phyloP scores from a whole-genome alignment of 2,329 filamentous ascomycete genomes.

The Hymenoscyphus albidus region DNA sequence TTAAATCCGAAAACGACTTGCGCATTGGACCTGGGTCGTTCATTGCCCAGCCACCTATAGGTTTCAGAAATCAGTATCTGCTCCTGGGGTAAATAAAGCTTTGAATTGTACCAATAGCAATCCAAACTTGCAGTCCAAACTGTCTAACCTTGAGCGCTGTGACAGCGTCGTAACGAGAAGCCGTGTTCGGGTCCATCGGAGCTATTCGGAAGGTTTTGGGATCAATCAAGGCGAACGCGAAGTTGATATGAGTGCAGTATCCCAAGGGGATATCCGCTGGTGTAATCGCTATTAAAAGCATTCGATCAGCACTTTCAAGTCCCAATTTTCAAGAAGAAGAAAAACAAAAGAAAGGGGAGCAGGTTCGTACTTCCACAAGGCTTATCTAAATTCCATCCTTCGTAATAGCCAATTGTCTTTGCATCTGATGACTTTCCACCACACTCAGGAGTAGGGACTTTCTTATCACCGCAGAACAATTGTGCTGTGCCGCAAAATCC shows the following conservation, averaged over 20 bases:
- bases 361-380: constrained; percentile 24
- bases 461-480: background rate
- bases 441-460: constrained; percentile 8
- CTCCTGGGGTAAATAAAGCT: too few relatives aligned
- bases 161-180: constrained; percentile 21
- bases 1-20: background rate
- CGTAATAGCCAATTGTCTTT: constrained; percentile 36
- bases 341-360: background rate
- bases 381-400: constrained; percentile 28
- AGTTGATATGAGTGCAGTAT: constrained; percentile 35
- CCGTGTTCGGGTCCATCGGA: constrained; percentile 27
- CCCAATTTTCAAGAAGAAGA: too few relatives aligned
- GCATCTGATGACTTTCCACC: constrained; percentile 5
- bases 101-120: constrained; percentile 34
- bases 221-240: constrained; percentile 41
- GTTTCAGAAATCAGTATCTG: too few relatives aligned
- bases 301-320: too few relatives aligned
- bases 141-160: constrained; percentile 34
- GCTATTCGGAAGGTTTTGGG: constrained; percentile 31
- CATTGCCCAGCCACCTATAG: background rate
- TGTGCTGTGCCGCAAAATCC: background rate
- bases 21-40: background rate
- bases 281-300: too few relatives aligned
- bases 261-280: constrained; percentile 17
- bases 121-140: constrained; percentile 30